Percentiles rank a stretch among this genome's conserved stretches.
phyloP scores from a whole-genome alignment of 345 rosid species.

The Hypericum androsaemum region DNA sequence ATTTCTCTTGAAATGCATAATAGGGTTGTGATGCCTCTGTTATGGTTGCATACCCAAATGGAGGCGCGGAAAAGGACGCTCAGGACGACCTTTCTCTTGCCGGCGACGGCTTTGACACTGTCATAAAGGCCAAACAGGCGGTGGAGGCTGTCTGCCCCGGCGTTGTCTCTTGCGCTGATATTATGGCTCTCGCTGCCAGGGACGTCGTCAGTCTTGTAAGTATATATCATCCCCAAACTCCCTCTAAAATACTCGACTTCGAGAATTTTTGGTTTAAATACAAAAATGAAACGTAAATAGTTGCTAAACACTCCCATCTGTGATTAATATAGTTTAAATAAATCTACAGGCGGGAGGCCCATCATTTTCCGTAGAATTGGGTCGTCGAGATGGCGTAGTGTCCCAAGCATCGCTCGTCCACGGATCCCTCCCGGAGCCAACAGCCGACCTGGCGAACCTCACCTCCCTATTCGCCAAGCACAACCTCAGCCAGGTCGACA shows the following conservation, averaged over 20 bases:
- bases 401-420: conserved; percentile 56
- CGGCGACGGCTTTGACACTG: conserved; percentile 88
- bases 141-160: conserved; percentile 63
- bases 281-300: background rate
- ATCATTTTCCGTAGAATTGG: conserved; percentile 61
- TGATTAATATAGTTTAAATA: background rate
- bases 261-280: background rate
- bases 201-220: conserved; percentile 77
- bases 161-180: conserved; percentile 79
- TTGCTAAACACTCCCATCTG: too few relatives aligned
- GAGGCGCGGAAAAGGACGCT: conserved; percentile 84
- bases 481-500: conserved; percentile 47
- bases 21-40: conserved; percentile 90
- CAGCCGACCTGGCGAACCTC: conserved; percentile 35
- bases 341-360: conserved; percentile 69
- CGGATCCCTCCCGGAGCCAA: conserved; percentile 67
- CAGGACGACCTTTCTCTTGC: conserved; percentile 69
- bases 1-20: background rate
- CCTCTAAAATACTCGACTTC: background rate
- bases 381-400: conserved; percentile 63
- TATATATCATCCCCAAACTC: background rate
- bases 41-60: conserved; percentile 49
- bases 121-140: conserved; percentile 56
- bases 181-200: conserved; percentile 64
- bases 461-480: conserved; percentile 38